A percentile compares a stretch with the other conserved stretches of the same genome.
These are phyloP conservation scores for Lentinula raphanica DNA, from an alignment of 768 basidiomycete species.

Conservation along the genomic window DNA sequence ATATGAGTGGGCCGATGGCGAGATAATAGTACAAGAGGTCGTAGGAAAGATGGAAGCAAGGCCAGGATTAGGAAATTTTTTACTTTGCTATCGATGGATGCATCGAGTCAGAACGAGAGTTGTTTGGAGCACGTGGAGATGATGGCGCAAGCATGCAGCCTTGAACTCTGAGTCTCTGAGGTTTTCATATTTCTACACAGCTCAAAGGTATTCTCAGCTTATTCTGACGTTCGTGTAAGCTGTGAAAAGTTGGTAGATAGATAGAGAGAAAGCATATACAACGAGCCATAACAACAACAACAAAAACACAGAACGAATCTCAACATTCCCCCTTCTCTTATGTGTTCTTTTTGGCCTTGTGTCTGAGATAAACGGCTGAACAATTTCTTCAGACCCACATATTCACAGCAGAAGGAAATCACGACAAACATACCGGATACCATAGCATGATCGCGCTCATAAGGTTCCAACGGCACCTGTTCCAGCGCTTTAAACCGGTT, in stretches of 20 bases:
- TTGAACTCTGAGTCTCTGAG: no score
- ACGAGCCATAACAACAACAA: neutral
- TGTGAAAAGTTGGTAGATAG: slow-evolving; percentile 6
- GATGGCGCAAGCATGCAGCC: neutral
- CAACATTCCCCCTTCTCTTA: neutral
- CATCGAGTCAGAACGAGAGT: neutral
- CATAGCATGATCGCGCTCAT: slow-evolving; percentile 90
- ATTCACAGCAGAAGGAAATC: neutral
- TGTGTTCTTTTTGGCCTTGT: slow-evolving; percentile 6
- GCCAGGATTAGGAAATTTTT: neutral
- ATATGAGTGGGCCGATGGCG: neutral
- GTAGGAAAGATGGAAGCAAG: neutral
- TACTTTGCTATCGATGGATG: neutral
- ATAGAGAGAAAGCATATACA: neutral
- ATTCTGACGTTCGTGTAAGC: neutral
- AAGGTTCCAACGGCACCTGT: slow-evolving; percentile 92
- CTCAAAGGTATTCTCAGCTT: neutral
- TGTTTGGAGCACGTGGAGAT: neutral
- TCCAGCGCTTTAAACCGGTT: slow-evolving; percentile 89
- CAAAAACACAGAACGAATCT: slow-evolving; percentile 2
- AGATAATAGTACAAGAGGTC: slow-evolving; percentile 4
- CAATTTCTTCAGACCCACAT: neutral
- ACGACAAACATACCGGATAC: slow-evolving; percentile 55
- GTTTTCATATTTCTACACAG: neutral
- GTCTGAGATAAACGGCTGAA: slow-evolving; percentile 6